Evolutionary conservation across 805 yeast species (phyloP).

Genomic region (Cyberlindnera saturnus): DNA sequence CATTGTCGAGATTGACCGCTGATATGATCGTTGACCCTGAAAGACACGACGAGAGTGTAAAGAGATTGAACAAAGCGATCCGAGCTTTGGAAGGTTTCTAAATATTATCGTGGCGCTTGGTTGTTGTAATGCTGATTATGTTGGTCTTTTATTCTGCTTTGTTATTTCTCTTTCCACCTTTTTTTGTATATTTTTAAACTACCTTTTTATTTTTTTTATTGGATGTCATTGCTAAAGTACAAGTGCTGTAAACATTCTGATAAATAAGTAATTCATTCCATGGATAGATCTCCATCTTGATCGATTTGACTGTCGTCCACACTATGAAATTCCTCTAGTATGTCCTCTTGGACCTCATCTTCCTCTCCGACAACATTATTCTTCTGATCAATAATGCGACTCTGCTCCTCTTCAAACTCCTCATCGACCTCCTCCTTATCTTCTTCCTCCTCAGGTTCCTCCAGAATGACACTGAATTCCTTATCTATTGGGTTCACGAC

Average conservation of each 20-base stretch:
- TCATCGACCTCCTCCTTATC: slow-evolving; percentile 21
- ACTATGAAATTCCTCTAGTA: neutral
- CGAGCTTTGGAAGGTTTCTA: slow-evolving; percentile 80
- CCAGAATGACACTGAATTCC: slow-evolving; percentile 23
- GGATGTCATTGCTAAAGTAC: too few species aligned
- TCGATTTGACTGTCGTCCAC: slow-evolving; percentile 5
- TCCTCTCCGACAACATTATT: slow-evolving; percentile 1
- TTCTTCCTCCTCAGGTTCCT: slow-evolving; percentile 17
- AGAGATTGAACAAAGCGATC: slow-evolving; percentile 74
- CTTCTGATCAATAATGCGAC: slow-evolving; percentile 7
- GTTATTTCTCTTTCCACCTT: neutral
- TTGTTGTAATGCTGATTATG: too few species aligned
- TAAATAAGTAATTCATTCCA: slow-evolving; percentile 8
- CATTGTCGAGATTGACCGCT: slow-evolving; percentile 77
- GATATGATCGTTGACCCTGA: slow-evolving; percentile 86
- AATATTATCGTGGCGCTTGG: neutral
- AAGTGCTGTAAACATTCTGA: too few species aligned
- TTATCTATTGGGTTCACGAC: slow-evolving; percentile 17
- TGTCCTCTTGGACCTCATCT: slow-evolving; percentile 2
- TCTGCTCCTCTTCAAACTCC: slow-evolving; percentile 17
- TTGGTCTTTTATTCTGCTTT: neutral
- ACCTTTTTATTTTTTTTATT: too few species aligned
- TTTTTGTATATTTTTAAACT: neutral
- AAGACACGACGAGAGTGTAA: slow-evolving; percentile 73
- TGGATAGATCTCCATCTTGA: slow-evolving; percentile 17